Evolutionary conservation across 768 basidiomycete species (phyloP), one percentile per base, ranked within the genome.

Genomic region (Cyathus striatus): DNA sequence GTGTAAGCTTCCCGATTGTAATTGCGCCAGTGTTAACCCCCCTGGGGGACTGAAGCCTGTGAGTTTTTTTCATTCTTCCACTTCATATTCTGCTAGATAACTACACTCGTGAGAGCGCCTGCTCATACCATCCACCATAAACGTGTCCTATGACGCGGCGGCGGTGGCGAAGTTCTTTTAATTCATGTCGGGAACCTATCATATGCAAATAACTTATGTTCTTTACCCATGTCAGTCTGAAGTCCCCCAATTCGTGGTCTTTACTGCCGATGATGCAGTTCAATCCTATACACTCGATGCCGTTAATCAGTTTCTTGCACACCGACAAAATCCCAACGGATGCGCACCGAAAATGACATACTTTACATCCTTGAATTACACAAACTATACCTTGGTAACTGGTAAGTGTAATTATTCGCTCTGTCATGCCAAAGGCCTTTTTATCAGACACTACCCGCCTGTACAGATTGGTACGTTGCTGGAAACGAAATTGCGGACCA

Each of bases 401-500:
- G 72, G 73, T 72, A 36, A 17, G 60, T 59, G 30, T 32, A 7
- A 7, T 21, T 10, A 10, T 20, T 13, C 20, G 10, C 10, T 10
- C 36, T 9, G 20, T 38, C 18, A 38, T 13, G 9, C 9, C 9
- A 20, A 10, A 10, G 9, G 13, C 10, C n/a, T n/a, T n/a, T n/a
- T n/a, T n/a, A n/a, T n/a, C n/a, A n/a, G n/a, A n/a, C n/a, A n/a
- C n/a, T n/a, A n/a, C n/a, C n/a, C n/a, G n/a, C n/a, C 20, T 41
- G 32, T 47, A 16, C 68, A 66, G 84, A 87, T 58, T 88, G 83
- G 83, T 89, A 66, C 58, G 85, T 87, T 23, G 83, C 81, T 3
- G 87, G 87, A 17, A 89, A 89, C 57, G 88, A 90, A 58, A 88
- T 90, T 49, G 84, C 83, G 23, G 84, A 86, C 62, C 81, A 84